A percentile compares a stretch with the other conserved stretches of the same genome.
Evolutionary conservation across 2,329 filamentous ascomycete genomes (phyloP).

Genomic region (Aspergillus japonicus): DNA sequence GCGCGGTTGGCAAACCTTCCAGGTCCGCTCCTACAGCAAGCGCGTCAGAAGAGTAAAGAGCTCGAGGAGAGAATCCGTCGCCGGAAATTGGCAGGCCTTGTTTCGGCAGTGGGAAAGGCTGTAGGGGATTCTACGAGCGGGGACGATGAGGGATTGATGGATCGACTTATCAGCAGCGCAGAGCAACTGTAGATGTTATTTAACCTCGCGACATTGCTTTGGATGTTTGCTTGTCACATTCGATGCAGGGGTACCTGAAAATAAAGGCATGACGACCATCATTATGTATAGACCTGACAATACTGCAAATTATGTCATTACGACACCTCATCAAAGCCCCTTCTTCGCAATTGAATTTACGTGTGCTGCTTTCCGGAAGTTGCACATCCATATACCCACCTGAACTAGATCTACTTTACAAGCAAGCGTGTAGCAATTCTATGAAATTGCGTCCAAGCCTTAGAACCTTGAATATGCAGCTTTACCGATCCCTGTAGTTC

Average conservation of each 20-base stretch:
- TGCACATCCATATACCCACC: not conserved
- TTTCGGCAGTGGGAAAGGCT: conserved; percentile 30
- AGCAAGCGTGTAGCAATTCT: too few species aligned
- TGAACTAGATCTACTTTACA: too few species aligned
- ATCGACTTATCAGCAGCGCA: conserved; percentile 32
- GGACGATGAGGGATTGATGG: conserved; percentile 27
- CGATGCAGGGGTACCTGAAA: not conserved
- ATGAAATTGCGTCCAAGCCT: too few species aligned
- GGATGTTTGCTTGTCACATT: not conserved
- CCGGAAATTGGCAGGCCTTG: conserved; percentile 55
- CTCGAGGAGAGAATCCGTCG: conserved; percentile 71
- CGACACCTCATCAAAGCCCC: not conserved
- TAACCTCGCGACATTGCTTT: not conserved
- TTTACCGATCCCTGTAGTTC: too few species aligned
- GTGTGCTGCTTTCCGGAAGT: not conserved
- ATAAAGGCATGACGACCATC: not conserved
- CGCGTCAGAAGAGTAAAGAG: conserved; percentile 73
- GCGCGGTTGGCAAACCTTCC: conserved; percentile 82
- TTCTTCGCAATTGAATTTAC: not conserved
- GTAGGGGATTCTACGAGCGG: conserved; percentile 16
- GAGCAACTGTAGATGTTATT: conserved; percentile 30
- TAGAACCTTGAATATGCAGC: too few species aligned
- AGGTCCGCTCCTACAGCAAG: conserved; percentile 71
- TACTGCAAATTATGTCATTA: not conserved
- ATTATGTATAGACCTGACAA: not conserved